phyloP scores from a whole-genome alignment of 805 yeast species.

The Metschnikowia gruessii region DNA sequence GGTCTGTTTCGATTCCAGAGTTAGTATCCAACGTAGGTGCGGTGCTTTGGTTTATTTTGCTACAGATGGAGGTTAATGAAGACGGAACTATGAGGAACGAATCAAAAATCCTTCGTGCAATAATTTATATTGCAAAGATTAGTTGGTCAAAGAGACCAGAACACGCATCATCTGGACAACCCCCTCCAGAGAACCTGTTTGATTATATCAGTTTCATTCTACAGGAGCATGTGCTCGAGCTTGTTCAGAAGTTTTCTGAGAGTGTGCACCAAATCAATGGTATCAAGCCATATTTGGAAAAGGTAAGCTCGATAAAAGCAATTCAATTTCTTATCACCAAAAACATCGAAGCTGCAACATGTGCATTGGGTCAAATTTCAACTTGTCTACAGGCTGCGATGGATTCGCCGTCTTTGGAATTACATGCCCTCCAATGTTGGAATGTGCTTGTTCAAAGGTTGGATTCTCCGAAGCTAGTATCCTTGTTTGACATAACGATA shows the following conservation, averaged over 20 bases:
- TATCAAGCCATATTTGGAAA: conserved; percentile 67
- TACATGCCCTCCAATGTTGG: conserved; percentile 68
- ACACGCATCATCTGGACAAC: background rate
- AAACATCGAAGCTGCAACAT: conserved; percentile 50
- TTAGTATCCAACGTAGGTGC: conserved; percentile 38
- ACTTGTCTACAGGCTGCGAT: conserved; percentile 81
- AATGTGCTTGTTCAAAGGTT: conserved; percentile 55
- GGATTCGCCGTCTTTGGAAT: conserved; percentile 58
- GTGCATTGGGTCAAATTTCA: conserved; percentile 77
- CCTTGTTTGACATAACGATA: conserved; percentile 69
- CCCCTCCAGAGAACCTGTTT: conserved; percentile 18
- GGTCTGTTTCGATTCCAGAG: conserved; percentile 29
- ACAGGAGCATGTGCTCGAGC: conserved; percentile 63
- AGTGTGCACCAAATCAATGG: conserved; percentile 73
- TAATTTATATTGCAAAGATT: conserved; percentile 38
- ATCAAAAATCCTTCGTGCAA: conserved; percentile 40
- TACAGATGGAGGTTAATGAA: conserved; percentile 33
- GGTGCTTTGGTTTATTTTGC: conserved; percentile 35
- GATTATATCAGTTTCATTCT: conserved; percentile 33
- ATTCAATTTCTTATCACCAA: conserved; percentile 61
- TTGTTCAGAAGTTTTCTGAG: conserved; percentile 77
- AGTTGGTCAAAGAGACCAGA: conserved; percentile 19
- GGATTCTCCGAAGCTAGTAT: conserved; percentile 53
- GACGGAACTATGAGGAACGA: conserved; percentile 30
- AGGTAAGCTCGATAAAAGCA: conserved; percentile 68